Evolutionary conservation across 768 basidiomycete genomes (phyloP).

Genomic region (Xerocomellus amylosporus): DNA sequence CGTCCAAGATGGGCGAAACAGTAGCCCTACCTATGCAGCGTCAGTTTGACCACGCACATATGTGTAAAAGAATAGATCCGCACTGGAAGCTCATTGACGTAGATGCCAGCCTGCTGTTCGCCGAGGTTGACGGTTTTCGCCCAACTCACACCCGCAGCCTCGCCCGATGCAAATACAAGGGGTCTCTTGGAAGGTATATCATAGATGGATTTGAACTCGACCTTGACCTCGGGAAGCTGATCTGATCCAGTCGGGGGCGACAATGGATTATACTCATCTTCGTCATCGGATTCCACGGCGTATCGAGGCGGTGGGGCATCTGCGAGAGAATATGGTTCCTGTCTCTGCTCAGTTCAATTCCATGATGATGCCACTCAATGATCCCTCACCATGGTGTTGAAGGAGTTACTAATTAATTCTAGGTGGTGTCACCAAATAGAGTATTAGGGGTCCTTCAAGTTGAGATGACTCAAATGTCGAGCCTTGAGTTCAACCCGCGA

Average conservation of each 20-base stretch:
- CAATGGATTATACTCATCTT: slow-evolving; percentile 55
- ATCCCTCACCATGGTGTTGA: slow-evolving; percentile 14
- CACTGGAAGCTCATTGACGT: slow-evolving; percentile 48
- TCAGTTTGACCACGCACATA: neutral
- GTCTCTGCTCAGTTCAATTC: neutral
- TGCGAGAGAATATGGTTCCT: slow-evolving; percentile 56
- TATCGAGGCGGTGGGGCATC: slow-evolving; percentile 58
- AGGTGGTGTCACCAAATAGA: no score
- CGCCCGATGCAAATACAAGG: slow-evolving; percentile 47
- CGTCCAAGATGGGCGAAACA: slow-evolving; percentile 52
- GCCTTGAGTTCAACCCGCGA: neutral
- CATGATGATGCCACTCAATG: neutral
- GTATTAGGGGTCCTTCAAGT: slow-evolving; percentile 9
- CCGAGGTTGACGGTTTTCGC: slow-evolving; percentile 50
- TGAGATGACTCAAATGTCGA: neutral
- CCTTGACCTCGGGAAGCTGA: slow-evolving; percentile 18
- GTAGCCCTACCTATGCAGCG: slow-evolving; percentile 43
- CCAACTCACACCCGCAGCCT: slow-evolving; percentile 46
- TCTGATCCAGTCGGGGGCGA: slow-evolving; percentile 9
- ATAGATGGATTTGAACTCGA: slow-evolving; percentile 41
- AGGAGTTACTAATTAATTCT: neutral
- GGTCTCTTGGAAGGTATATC: slow-evolving; percentile 21
- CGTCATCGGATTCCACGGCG: slow-evolving; percentile 66
- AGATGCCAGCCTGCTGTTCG: slow-evolving; percentile 47
- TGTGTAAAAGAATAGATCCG: slow-evolving; percentile 1